A percentile compares a stretch with the other conserved stretches of the same genome.
Evolutionary conservation across 345 rosid genomes (phyloP).

Genomic region (Kandelia obovata): DNA sequence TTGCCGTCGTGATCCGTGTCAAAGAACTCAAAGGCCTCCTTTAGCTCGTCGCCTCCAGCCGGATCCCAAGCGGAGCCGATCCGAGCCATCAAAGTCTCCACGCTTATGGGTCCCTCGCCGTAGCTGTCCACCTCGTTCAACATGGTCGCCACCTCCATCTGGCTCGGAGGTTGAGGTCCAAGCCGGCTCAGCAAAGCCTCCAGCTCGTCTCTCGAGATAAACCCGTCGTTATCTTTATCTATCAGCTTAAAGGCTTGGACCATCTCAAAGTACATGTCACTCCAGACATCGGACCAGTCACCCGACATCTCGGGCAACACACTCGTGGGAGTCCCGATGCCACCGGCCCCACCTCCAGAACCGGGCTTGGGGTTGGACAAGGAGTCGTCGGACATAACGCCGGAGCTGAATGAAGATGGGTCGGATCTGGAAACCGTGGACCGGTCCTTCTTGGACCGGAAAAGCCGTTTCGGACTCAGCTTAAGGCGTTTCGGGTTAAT

Average conservation of each 20-base stretch:
- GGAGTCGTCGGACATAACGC: slow-evolving; percentile 28
- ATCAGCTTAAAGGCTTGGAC: slow-evolving; percentile 47
- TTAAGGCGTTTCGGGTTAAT: slow-evolving; percentile 32
- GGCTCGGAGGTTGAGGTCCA: slow-evolving; percentile 49
- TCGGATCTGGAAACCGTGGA: slow-evolving; percentile 48
- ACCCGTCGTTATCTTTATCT: slow-evolving; percentile 56
- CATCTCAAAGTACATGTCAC: slow-evolving; percentile 35
- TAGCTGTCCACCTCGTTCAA: slow-evolving; percentile 51
- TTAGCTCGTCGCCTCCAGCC: slow-evolving; percentile 56
- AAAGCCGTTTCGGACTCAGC: slow-evolving; percentile 65
- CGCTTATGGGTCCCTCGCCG: slow-evolving; percentile 45
- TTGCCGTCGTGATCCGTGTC: slow-evolving; percentile 86
- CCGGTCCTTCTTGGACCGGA: slow-evolving; percentile 43
- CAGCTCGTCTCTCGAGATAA: slow-evolving; percentile 51
- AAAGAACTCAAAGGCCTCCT: slow-evolving; percentile 65
- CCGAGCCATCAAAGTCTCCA: slow-evolving; percentile 49
- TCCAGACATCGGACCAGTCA: slow-evolving; percentile 43
- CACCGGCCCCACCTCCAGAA: slow-evolving; percentile 8
- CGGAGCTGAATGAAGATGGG: slow-evolving; percentile 56
- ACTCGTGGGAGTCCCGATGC: slow-evolving; percentile 59
- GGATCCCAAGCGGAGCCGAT: slow-evolving; percentile 44
- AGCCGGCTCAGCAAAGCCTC: slow-evolving; percentile 55
- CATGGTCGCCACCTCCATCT: slow-evolving; percentile 60
- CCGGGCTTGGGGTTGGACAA: slow-evolving; percentile 22
- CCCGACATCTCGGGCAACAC: slow-evolving; percentile 48